phyloP scores from a whole-genome alignment of 2,329 filamentous ascomycete species.

The Shiraia sp. region DNA sequence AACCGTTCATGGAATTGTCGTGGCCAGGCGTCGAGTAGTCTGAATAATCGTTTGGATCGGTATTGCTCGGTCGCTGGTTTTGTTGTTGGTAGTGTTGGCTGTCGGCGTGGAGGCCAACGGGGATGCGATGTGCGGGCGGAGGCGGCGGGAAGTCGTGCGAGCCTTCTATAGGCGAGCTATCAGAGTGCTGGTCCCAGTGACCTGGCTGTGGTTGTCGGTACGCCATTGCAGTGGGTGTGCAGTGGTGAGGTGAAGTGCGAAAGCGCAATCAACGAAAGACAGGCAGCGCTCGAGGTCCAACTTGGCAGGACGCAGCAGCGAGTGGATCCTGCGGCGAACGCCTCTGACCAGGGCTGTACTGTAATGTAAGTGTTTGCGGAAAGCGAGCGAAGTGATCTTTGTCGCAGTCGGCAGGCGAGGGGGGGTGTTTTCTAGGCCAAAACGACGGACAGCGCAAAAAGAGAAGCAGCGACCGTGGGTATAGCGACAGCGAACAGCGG shows the following conservation, averaged over 20 bases:
- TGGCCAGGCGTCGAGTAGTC: constrained; percentile 38
- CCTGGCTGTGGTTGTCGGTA: constrained; percentile 25
- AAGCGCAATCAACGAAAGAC: constrained; percentile 6
- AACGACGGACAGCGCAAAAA: background rate
- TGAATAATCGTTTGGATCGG: constrained; percentile 38
- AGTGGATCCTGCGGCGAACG: constrained; percentile 10
- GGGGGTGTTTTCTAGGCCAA: no score
- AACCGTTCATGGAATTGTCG: no score
- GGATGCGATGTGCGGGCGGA: constrained; percentile 38
- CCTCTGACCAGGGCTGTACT: constrained; percentile 1
- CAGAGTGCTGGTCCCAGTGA: constrained; percentile 22
- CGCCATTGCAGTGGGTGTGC: constrained; percentile 18
- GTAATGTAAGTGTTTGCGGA: constrained; percentile 5
- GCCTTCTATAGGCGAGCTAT: constrained; percentile 26
- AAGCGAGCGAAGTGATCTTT: constrained; percentile 1
- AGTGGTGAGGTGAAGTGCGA: constrained; percentile 5
- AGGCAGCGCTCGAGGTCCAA: constrained; percentile 6
- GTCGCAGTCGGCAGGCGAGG: no score
- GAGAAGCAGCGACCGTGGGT: background rate
- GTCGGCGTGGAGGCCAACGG: constrained; percentile 31
- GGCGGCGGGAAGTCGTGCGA: constrained; percentile 36
- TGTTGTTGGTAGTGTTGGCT: constrained; percentile 20
- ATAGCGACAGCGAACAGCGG: no score
- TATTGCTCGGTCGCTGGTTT: constrained; percentile 27
- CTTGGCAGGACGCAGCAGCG: constrained; percentile 8